Evolutionary conservation across 176 grass and related monocot genomes (phyloP).

Genomic region (Cenchrus purpureus): DNA sequence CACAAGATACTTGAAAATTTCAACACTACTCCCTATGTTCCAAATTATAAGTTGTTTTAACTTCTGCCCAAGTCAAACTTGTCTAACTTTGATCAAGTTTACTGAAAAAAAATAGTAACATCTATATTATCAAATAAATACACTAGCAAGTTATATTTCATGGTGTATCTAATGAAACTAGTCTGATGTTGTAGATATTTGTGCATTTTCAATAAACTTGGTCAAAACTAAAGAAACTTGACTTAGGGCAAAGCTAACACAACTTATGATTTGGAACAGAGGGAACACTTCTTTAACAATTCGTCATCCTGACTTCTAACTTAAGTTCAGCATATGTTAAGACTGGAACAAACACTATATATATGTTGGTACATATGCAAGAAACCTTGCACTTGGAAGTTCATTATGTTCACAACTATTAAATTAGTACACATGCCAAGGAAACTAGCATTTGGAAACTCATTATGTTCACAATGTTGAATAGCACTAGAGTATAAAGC

Average conservation of each 20-base stretch:
- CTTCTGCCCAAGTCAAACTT: too few species aligned
- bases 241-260: too few species aligned
- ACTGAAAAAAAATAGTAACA: too few species aligned
- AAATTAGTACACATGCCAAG: conserved; percentile 1
- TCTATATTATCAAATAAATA: too few species aligned
- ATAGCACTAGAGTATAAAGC: background rate
- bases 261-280: too few species aligned
- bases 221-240: too few species aligned
- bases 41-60: too few species aligned
- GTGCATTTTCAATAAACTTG: too few species aligned
- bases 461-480: background rate
- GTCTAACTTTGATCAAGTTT: too few species aligned
- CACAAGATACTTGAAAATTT: background rate
- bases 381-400: conserved; percentile 5
- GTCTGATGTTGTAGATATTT: too few species aligned
- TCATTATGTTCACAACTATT: background rate
- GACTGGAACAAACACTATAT: background rate
- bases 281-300: background rate
- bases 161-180: too few species aligned
- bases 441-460: background rate
- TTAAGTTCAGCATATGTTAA: background rate
- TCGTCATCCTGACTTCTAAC: background rate
- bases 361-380: background rate
- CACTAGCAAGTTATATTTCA: too few species aligned
- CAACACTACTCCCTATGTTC: background rate